Conservation (phyloP, 73 alveolate genomes). For the Tetrahymena thermophila region DNA sequence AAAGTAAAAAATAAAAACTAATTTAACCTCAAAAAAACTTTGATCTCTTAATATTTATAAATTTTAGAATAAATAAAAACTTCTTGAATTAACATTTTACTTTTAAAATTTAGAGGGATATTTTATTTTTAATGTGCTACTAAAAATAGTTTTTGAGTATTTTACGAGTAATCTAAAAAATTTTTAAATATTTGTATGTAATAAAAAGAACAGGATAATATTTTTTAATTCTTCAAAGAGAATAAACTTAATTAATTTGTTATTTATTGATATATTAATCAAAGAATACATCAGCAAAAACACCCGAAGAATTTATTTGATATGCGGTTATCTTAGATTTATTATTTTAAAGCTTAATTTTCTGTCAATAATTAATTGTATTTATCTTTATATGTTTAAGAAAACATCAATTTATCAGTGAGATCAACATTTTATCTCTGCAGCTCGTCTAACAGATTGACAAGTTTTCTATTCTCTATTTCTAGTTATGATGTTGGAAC, state of each 20-base stretch:
- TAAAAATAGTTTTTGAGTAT: no score
- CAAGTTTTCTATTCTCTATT: not conserved
- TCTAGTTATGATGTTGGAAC: not conserved
- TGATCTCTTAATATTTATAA: no score
- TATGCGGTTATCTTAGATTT: not conserved
- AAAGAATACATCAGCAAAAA: not conserved
- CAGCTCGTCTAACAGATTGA: not conserved
- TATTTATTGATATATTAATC: not conserved
- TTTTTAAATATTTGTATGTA: no score
- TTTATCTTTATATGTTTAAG: not conserved
- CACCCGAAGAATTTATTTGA: not conserved
- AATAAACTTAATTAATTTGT: not conserved
- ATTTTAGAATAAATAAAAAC: no score
- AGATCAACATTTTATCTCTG: not conserved
- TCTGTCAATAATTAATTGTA: not conserved
- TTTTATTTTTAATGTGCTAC: no score
- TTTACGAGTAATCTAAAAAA: no score
- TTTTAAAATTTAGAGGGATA: no score
- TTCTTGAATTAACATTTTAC: no score
- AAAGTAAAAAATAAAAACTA: no score
- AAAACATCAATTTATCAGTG: not conserved
- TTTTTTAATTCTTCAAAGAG: not conserved
- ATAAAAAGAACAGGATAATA: no score
- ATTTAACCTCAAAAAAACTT: no score
- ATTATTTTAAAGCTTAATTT: not conserved